Evolutionary conservation across 129 eudicot species (phyloP).

Genomic region (Helichrysum umbraculigerum): DNA sequence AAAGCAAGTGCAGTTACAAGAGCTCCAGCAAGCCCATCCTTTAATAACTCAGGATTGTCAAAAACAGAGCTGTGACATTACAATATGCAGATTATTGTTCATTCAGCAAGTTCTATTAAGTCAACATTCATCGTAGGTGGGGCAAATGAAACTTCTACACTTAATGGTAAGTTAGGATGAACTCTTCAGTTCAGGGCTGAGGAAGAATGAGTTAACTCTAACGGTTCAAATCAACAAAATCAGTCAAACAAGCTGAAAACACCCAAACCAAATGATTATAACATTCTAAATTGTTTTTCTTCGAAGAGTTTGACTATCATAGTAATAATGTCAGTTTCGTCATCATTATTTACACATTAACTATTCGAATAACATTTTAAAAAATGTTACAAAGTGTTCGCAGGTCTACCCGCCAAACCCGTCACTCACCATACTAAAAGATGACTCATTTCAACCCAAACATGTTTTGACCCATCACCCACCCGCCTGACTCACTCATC

Average conservation of each 20-base stretch:
- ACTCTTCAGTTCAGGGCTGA: background rate
- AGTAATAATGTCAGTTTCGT: background rate
- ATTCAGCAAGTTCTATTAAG: background rate
- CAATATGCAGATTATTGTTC: constrained; percentile 26
- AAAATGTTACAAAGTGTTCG: background rate
- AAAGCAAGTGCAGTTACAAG: constrained; percentile 86
- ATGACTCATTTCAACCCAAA: background rate
- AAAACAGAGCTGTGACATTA: constrained; percentile 65
- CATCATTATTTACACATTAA: background rate
- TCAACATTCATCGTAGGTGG: background rate
- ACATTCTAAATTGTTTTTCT: background rate
- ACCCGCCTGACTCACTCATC: background rate
- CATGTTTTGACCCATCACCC: background rate
- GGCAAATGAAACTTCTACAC: background rate
- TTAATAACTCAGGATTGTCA: constrained; percentile 71
- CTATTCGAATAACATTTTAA: background rate
- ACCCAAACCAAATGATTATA: background rate
- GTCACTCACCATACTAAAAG: background rate
- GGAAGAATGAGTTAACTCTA: background rate
- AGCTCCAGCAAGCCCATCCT: constrained; percentile 93
- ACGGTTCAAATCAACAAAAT: background rate
- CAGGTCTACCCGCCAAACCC: background rate
- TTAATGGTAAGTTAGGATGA: background rate
- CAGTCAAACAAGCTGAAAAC: background rate
- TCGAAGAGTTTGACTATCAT: background rate